Base-by-base conservation (phyloP, 1,284 basidiomycete species). In the Kwoniella shivajii region DNA sequence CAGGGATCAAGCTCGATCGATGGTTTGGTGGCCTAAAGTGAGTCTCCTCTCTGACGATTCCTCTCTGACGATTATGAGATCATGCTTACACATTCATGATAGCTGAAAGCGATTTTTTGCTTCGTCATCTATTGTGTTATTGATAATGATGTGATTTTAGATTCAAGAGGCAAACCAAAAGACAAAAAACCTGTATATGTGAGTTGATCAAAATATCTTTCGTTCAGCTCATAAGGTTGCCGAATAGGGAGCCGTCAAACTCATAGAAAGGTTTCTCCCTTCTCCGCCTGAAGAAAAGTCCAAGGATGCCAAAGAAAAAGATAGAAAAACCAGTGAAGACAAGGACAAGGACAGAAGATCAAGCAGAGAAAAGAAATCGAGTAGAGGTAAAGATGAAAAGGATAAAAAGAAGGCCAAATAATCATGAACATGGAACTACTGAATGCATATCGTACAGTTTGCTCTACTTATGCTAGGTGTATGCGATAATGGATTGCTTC, bases 1-100 rank as follows among this genome's bases (percentile, higher is more conserved):
- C 42, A 53, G 65, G 31, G 65, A 66, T 42, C 54, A 57, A 36
- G 54, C 51, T 6, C 31, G 61, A 24, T 44, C 63, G 5, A 31
- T 71, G 36, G 48, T 62, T 26, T 66, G 65, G 65, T 71, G 66
- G 65, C 71, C 69, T 2, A 63, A 60, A 41, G 71, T 71, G 24
- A 55, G 68, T 54, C n/a, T 3, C 11, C 11, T 16, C 30, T 43
- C 18, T 29, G 36, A n/a, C n/a, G n/a, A n/a, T n/a, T n/a, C n/a
- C n/a, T n/a, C n/a, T n/a, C n/a, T n/a, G n/a, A n/a, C 33, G 13
- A 29, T 41, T 13, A 10, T 41, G 37, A 43, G 29, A 33, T n/a
- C 11, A 13, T 46, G 20, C 7, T 46, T 46, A 14, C 20, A 22
- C 24, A 20, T n/a, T 18, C 18, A 16, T 31, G 29, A 10, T 46